Base-by-base conservation (phyloP, 805 yeast genomes). In the Sugiyamaella americana region DNA sequence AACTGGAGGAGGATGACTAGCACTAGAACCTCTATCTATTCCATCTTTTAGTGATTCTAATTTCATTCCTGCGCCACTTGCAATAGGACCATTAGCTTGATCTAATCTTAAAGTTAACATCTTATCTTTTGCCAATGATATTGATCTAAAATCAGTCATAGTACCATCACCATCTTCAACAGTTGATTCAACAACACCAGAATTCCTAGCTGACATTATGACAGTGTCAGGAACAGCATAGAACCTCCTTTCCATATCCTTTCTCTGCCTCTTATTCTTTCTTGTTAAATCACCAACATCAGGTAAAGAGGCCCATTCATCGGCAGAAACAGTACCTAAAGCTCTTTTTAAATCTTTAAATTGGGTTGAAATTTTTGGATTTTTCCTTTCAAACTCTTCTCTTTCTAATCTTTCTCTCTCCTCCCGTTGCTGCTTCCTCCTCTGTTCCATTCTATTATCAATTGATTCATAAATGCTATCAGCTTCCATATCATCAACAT, bases 241-340 rank as follows among this genome's bases (percentile, higher is more conserved):
- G 37, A 76, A 78, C 50, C 96, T 68, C 48, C 77, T 76, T 54
- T 70, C 73, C 40, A 76, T 75, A 45, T 79, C 71, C 38, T 79
- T 62, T 45, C 96, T 68, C 41, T 75, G 68, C 47, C 98, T 67
- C 55, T 88, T 87, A 63, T 87, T 87, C 48, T 78, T 71, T 57
- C 80, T 74, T 0, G 98, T 93, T 57, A 86, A 69, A 63, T 91
- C 98, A 1, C 87, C 84, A 1, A 87, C 93, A 52, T 87, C 96
- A 0, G 98, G 98, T 2, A 91, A 59, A 50, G 70, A 73, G 3
- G 75, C 72, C 98, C 98, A 91, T 57, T 89, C 82, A 2, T 78
- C 84, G 18, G 70, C 75, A 2, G 84, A 70, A 0, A 91, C 76
- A 0, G 63, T 55, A 0, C 80, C 67, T 34, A 89, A 63, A 1